Evolutionary conservation across 1,284 basidiomycete genomes (phyloP), one percentile per base, ranked within the genome.

Genomic region (Gomphus bonarii): DNA sequence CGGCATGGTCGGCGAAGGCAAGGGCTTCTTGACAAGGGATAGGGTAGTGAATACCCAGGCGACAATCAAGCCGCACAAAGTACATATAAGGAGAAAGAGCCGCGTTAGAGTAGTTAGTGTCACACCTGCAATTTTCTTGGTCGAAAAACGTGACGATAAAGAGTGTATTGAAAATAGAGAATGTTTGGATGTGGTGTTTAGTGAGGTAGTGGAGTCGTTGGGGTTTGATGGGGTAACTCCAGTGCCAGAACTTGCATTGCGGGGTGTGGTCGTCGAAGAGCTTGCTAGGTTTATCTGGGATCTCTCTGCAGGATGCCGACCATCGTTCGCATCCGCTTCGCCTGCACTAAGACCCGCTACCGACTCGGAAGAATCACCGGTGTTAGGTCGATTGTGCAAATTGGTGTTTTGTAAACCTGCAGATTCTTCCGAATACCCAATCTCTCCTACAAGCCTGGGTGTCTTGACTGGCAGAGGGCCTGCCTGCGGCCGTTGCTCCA

Each of bases 291-390:
- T 64, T 49, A 44, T 62, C 59, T 54, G 74, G 73, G 57, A 58
- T 65, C 75, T 69, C 63, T 84, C 82, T 47, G 81, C 82, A 36
- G 83, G 82, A 67, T 85, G 82, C 54, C 78, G 68, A 25, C 64
- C 69, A 28, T 52, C 53, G 20, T 42, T 50, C 25, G 57, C 57
- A 36, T 58, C 57, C 20, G 25, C 57, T 48, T 58, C 50, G 16
- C 50, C 57, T 44, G 57, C 25, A 16, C 52, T 58, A 8, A 53
- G 50, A 35, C 57, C 57, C 16, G 53, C 57, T 28, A 22, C 46
- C 8, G 57, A 53, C 20, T 42, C 30, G 6, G 18, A 28, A 28
- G 25, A 28, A 28, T 28, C 33, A 14, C 25, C 49, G 14, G 9
- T 28, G 20, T 57, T 30, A 18, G 35, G 35, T 43, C 36, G 48